Evolutionary conservation across 73 alveolate genomes (phyloP), one percentile per base, ranked within the genome.

Genomic region (Paramecium caudatum): DNA sequence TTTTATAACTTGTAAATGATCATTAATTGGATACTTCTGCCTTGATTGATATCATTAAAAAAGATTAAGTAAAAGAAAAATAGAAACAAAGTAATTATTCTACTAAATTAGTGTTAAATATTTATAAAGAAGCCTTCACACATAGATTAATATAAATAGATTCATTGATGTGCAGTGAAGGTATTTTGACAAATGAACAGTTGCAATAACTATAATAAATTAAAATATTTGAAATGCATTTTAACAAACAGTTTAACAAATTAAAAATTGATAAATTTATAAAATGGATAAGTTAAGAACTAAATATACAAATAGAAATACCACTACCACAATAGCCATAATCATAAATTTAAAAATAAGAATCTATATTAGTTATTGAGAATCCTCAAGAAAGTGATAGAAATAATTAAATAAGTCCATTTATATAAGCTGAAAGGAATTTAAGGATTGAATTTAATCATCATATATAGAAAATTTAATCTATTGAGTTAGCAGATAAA

Each of bases 351-450:
- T n/a, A 39, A 39, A 39, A 55, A 12, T 23, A 37, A 55, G 3
- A 2, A 0, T 10, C 80, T 0, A 55, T 55, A 3, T 23, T 55
- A 10, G 80, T 55, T 0, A 55, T 55, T 4, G 80, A 55, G 46
- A 55, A 55, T 55, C 80, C 80, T 19, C 30, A 37, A 10, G 80
- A 55, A 5, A 55, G 80, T 55, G 80, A 27, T 55, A 27, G 8
- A 4, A 17, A 55, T 9, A 37, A 37, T 5, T 8, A 55, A 55
- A 55, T 27, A 23, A 55, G 30, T 55, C 80, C 80, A 0, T 55
- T 55, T 55, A 19, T 19, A 10, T 37, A 55, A 7, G 23, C 7
- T 21, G 80, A 55, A 5, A 55, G 30, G n/a, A 10, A 7, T 2
- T 55, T 23, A 25, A 55, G 45, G 12, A 5, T 27, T 0, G 13